Evolutionary conservation across 2,329 filamentous ascomycete species (phyloP).

Genomic region (Aspergillus puulaauensis): DNA sequence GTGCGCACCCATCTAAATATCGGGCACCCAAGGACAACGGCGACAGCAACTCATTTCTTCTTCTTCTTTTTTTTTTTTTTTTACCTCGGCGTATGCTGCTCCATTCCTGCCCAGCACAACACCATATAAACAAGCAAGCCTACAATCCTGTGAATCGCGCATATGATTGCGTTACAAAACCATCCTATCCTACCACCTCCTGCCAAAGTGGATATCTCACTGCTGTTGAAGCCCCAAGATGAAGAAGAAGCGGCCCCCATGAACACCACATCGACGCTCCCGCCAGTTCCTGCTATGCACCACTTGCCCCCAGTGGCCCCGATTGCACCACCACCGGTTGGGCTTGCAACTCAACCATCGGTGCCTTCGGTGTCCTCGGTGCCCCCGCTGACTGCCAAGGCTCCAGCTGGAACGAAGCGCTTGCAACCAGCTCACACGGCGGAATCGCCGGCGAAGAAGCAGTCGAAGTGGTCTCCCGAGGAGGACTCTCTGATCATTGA

Average conservation of each 20-base stretch:
- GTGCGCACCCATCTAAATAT: conserved; percentile 2
- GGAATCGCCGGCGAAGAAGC: conserved; percentile 79
- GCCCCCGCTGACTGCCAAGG: conserved; percentile 33
- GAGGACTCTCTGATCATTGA: conserved; percentile 94
- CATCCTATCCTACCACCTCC: conserved; percentile 36
- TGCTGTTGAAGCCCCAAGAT: conserved; percentile 69
- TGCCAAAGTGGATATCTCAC: conserved; percentile 93
- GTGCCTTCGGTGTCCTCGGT: conserved; percentile 25
- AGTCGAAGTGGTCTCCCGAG: conserved; percentile 94
- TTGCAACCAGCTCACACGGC: conserved; percentile 48
- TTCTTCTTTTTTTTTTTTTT: background rate
- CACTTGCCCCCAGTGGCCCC: conserved; percentile 28
- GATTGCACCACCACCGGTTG: conserved; percentile 21
- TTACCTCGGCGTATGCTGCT: conserved; percentile 8
- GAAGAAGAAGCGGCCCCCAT: conserved; percentile 34
- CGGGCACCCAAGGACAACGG: conserved; percentile 10
- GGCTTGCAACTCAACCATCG: conserved; percentile 20
- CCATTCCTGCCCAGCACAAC: background rate
- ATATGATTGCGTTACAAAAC: conserved; percentile 46
- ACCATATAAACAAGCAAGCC: conserved; percentile 5
- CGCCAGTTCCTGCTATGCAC: conserved; percentile 27
- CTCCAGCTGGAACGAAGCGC: conserved; percentile 37
- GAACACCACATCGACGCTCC: conserved; percentile 33
- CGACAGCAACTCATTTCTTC: background rate
- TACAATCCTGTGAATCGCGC: conserved; percentile 31